A percentile compares a stretch with the other conserved stretches of the same genome.
These are phyloP conservation scores for Backusella macrospora DNA, from an alignment of 192 early-diverging fungal genomes.

Conservation along the genomic window DNA sequence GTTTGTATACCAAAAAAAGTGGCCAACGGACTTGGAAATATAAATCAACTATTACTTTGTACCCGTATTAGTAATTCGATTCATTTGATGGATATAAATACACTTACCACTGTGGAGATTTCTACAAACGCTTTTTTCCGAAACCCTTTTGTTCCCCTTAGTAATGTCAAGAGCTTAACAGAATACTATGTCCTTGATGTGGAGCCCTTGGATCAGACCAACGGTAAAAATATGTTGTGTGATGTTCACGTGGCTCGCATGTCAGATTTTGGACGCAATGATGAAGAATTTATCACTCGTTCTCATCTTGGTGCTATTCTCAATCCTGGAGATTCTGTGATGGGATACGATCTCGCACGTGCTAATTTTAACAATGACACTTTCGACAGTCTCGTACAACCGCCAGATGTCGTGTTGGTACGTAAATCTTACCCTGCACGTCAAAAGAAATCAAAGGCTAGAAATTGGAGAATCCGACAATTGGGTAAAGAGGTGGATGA, in stretches of 20 bases:
- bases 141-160: slow-evolving; percentile 72
- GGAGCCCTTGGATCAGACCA: slow-evolving; percentile 73
- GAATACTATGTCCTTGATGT: slow-evolving; percentile 98
- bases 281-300: slow-evolving; percentile 85
- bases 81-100: slow-evolving; percentile 86
- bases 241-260: slow-evolving; percentile 85
- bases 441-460: slow-evolving; percentile 80
- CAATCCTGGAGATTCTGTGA: slow-evolving; percentile 86
- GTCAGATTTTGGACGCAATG: slow-evolving; percentile 80
- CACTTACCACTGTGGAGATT: slow-evolving; percentile 75
- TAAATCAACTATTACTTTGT: slow-evolving; percentile 80
- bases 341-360: slow-evolving; percentile 87
- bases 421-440: slow-evolving; percentile 91
- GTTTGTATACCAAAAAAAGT: slow-evolving; percentile 84
- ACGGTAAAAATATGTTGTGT: slow-evolving; percentile 80
- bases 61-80: slow-evolving; percentile 87
- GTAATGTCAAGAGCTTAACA: slow-evolving; percentile 75
- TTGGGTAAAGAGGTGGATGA: slow-evolving; percentile 91
- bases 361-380: slow-evolving; percentile 91
- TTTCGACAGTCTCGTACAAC: slow-evolving; percentile 69
- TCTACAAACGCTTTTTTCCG: slow-evolving; percentile 82
- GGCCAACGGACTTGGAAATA: slow-evolving; percentile 84
- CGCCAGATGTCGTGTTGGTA: slow-evolving; percentile 93
- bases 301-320: slow-evolving; percentile 92
- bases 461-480: slow-evolving; percentile 91